These are phyloP conservation scores for Drosera capensis DNA, from an alignment of 148 eudicot species.

Conservation along the genomic window DNA sequence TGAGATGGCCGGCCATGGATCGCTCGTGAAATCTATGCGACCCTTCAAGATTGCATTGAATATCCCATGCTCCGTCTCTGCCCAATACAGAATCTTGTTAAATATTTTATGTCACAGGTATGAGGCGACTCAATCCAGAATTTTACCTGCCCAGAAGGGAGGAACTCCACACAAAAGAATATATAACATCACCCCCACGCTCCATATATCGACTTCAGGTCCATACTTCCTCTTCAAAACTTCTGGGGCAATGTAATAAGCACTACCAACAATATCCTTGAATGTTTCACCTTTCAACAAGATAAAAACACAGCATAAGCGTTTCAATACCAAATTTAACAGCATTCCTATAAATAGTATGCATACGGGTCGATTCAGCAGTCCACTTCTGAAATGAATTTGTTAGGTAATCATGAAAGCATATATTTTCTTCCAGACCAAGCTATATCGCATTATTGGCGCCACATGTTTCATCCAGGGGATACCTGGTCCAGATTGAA, in stretches of 20 bases:
- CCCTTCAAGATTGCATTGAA: conserved; percentile 86
- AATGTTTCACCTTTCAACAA: conserved; percentile 39
- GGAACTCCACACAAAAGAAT: conserved; percentile 45
- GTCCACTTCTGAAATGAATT: not conserved
- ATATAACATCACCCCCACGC: conserved; percentile 42
- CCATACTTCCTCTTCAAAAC: conserved; percentile 49
- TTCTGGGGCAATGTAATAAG: conserved; percentile 53
- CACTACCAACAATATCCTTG: conserved; percentile 51
- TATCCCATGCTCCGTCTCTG: conserved; percentile 94
- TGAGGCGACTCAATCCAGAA: not conserved
- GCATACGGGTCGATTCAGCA: not conserved
- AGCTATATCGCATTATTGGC: too few species aligned
- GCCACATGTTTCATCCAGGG: too few species aligned
- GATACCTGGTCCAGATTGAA: not conserved
- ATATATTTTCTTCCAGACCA: too few species aligned
- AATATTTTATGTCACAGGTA: not conserved
- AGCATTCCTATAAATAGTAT: not conserved
- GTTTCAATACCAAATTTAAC: not conserved
- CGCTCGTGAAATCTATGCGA: conserved; percentile 67
- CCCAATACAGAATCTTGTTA: not conserved
- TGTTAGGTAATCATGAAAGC: too few species aligned
- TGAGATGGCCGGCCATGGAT: conserved; percentile 93
- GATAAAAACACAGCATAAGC: not conserved
- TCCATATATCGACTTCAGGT: conserved; percentile 57
- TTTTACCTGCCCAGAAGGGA: conserved; percentile 56